Evolutionary conservation across 208 protist genomes (phyloP), one percentile per base, ranked within the genome.

Genomic region (Acanthamoeba quina): DNA sequence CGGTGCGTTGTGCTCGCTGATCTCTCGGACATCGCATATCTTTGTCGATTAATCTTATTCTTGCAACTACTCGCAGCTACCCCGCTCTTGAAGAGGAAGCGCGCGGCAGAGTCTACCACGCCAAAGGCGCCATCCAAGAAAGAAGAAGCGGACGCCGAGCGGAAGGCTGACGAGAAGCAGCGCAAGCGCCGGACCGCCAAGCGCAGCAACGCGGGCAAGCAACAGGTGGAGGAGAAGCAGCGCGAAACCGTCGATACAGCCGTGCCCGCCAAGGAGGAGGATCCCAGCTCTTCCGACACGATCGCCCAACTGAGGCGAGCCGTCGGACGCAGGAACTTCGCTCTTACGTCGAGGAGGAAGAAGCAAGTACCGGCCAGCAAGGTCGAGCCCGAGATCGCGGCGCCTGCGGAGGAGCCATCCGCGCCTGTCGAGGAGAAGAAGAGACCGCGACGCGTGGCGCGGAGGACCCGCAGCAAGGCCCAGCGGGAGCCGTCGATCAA

Each of bases 171-270:
- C 0, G 78, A 86, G 52, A 86, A 86, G 78, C 41, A 47, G 15
- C 78, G 78, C 78, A 86, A 86, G 78, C 41, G 78, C 13, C 0
- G 78, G 21, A 47, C 62, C 29, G 78, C 78, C 41, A 86, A 86
- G 78, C 78, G 78, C 24, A 86, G 78, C 47, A 86, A 86, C 78
- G 60, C 78, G 17, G 78, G 49, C 47, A 86, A 86, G 78, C 5
- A 86, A 9, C 5, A 86, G 29, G 9, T 62, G 37, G 11, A 52
- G 44, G 31, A 44, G n/a, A 60, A 86, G 78, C 78, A 62, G 78
- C 78, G 24, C 78, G 34, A 29, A n/a, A 21, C 10, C 9, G 54
- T 24, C 24, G 62, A 37, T 10, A n/a, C 62, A 56, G 52, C 19
- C 56, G 56, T 62, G 11, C 13, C 13, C 6, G 11, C 1, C 56